These are phyloP conservation scores for Scleromitrula shiraiana DNA, from an alignment of 2,329 filamentous ascomycete genomes.

Conservation along the genomic window DNA sequence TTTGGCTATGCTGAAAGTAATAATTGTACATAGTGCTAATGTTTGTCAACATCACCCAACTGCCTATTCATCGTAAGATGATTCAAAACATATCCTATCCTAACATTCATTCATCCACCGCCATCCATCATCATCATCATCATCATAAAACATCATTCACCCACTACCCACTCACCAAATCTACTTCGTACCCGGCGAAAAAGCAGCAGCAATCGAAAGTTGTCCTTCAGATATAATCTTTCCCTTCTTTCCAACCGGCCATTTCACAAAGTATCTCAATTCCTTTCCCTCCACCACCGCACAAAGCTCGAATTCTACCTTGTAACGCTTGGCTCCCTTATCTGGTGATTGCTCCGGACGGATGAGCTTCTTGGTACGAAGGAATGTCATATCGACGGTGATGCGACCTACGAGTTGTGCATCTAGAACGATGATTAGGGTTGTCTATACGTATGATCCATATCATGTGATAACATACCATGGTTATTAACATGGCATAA, in stretches of 20 bases:
- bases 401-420: constrained; percentile 12
- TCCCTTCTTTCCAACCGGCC: neutral
- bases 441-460: too few relatives aligned
- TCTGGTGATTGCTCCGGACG: neutral
- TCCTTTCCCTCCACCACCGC: constrained; percentile 13
- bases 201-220: constrained; percentile 16
- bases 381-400: constrained; percentile 14
- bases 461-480: constrained; percentile 1
- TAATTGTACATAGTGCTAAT: too few relatives aligned
- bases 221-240: constrained; percentile 2
- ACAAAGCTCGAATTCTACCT: constrained; percentile 13
- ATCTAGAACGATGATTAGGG: constrained; percentile 1
- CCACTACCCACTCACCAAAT: too few relatives aligned
- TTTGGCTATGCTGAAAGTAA: too few relatives aligned
- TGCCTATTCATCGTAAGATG: too few relatives aligned
- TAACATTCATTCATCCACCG: too few relatives aligned
- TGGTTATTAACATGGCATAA: constrained; percentile 8
- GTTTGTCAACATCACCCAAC: too few relatives aligned
- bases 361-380: constrained; percentile 8
- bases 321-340: constrained; percentile 6
- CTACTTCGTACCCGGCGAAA: constrained; percentile 9
- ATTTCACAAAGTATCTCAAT: constrained; percentile 14
- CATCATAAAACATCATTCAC: neutral
- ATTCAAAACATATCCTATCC: too few relatives aligned
- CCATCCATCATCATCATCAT: neutral